phyloP scores from a whole-genome alignment of 176 grass and related monocot species.

The Oryza punctata region DNA sequence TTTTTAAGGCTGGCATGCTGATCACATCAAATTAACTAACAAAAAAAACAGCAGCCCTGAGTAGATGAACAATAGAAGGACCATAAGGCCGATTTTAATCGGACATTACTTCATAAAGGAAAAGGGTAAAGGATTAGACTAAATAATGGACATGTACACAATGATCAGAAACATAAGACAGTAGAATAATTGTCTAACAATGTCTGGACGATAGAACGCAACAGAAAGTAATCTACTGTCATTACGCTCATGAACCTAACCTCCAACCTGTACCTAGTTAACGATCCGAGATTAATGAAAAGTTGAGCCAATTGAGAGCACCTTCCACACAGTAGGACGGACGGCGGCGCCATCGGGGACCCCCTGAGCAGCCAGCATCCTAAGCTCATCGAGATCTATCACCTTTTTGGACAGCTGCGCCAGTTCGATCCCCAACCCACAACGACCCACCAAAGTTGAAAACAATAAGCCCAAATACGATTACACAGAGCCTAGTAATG shows the following conservation, averaged over 20 bases:
- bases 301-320: background rate
- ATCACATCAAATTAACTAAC: constrained; percentile 19
- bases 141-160: background rate
- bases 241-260: background rate
- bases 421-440: constrained; percentile 5
- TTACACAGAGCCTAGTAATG: background rate
- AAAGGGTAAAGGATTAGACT: background rate
- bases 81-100: background rate
- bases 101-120: constrained; percentile 7
- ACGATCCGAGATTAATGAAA: background rate
- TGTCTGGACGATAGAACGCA: background rate
- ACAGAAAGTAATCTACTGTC: background rate
- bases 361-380: constrained; percentile 67
- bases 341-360: constrained; percentile 77
- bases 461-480: background rate
- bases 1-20: constrained; percentile 17
- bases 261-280: background rate
- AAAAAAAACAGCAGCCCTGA: background rate
- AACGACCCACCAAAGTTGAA: background rate
- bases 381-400: constrained; percentile 79
- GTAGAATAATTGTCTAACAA: background rate
- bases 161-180: background rate
- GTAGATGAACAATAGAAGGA: background rate
- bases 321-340: constrained; percentile 86
- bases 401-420: constrained; percentile 75